Evolutionary conservation across 495 filamentous ascomycete species (phyloP).

Genomic region (Lindgomyces ingoldianus): DNA sequence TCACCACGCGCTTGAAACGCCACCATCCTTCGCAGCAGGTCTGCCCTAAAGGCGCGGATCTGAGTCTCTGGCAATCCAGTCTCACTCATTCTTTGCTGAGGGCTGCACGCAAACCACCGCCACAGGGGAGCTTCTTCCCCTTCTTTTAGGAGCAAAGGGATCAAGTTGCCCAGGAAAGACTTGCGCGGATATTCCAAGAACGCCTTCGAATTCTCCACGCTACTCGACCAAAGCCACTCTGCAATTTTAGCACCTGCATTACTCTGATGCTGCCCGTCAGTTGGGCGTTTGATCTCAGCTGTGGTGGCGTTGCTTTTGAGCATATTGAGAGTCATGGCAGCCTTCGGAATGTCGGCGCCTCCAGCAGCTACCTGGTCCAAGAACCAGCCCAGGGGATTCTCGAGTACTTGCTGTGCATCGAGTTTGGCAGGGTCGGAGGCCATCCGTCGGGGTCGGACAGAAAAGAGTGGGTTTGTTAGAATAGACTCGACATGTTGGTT

Average conservation of each 20-base stretch:
- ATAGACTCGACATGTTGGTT: slow-evolving; percentile 64
- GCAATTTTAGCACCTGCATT: slow-evolving; percentile 14
- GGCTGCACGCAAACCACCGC: slow-evolving; percentile 20
- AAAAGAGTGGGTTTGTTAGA: slow-evolving; percentile 69
- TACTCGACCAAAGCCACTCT: slow-evolving; percentile 28
- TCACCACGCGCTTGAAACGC: not conserved
- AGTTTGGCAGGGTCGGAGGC: slow-evolving; percentile 2
- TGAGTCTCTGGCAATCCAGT: slow-evolving; percentile 1
- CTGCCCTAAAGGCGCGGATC: slow-evolving; percentile 1
- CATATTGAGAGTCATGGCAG: slow-evolving; percentile 6
- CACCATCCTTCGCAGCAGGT: slow-evolving; percentile 9
- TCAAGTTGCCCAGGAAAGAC: not conserved
- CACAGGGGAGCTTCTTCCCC: slow-evolving; percentile 10
- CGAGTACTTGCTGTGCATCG: slow-evolving; percentile 6
- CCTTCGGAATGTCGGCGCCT: slow-evolving; percentile 12
- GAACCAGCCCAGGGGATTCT: slow-evolving; percentile 33
- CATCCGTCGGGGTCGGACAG: slow-evolving; percentile 10
- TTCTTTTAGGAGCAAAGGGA: slow-evolving; percentile 16
- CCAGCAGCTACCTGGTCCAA: slow-evolving; percentile 22
- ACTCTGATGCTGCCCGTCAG: not conserved
- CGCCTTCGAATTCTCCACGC: slow-evolving; percentile 12
- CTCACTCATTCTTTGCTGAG: not conserved
- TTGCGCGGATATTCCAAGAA: slow-evolving; percentile 1
- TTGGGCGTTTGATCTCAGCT: not conserved
- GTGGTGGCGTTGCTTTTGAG: not conserved